Base-by-base conservation (phyloP, 2,329 filamentous ascomycete genomes). In the Phialophora chinensis region DNA sequence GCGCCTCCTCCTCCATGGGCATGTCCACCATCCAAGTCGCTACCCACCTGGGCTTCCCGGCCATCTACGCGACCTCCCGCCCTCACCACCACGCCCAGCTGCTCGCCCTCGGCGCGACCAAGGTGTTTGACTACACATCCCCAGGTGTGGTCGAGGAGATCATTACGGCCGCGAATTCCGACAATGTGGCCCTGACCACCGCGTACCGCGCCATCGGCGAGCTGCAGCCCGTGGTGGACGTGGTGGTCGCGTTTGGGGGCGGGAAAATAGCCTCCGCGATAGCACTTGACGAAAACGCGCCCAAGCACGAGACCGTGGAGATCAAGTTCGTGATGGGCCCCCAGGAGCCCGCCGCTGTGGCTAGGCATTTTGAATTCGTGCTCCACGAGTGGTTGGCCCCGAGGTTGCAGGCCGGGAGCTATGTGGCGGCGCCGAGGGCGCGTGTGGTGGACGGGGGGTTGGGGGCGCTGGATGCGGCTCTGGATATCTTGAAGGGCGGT, bases 1-100 rank as follows among this genome's bases (percentile, higher is more conserved):
- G 81, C 38, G 80, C 77, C 2, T 76, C 78, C 5, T 78, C 77
- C 1, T 79, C 77, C 4, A 77, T 81, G 29, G 80, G 81, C 2
- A 75, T 76, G 47, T 77, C 74, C 17, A 75, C 77, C 1, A 75
- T 81, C 7, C 80, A 82, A 57, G 75, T 76, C 23, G 75, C 81
- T 23, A 73, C 27, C 74, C 74, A 17, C 74, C 80, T 38, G 80
- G 49, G 79, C 3, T 80, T 78, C 60, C 75, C 67, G 8, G 23
- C 23, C 6, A 76, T 80, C 35, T 77, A 81, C 63, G 71, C 79
- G 1, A 81, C 79, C 2, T 79, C 79, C 11, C 78, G 77, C 25
- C 67, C 66, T 38, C 76, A 76, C 66, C 74, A 82, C 62, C 79
- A 80, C 63, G 73, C 74, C 6, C 77, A 77, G 57, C 57, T 83